These are phyloP conservation scores for Wakefieldia striispora DNA, from an alignment of 768 basidiomycete genomes.

Conservation along the genomic window DNA sequence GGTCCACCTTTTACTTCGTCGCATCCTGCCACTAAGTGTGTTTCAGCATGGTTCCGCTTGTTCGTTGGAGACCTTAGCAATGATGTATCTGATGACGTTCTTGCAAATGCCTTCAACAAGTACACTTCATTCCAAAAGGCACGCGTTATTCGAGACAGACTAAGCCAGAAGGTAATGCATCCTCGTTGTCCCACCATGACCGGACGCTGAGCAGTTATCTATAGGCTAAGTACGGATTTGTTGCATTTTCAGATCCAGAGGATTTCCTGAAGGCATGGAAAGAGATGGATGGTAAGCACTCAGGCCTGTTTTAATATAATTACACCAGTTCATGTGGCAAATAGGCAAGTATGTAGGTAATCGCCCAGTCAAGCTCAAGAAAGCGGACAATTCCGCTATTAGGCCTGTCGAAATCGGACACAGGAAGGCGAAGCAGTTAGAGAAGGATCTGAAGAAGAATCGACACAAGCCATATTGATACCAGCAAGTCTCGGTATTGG, in stretches of 20 bases:
- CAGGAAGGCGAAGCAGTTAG: conserved; percentile 86
- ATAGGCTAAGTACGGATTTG: conserved; percentile 92
- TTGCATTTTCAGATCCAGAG: conserved; percentile 97
- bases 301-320: neutral
- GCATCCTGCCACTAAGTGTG: conserved; percentile 1
- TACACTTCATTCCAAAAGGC: conserved; percentile 94
- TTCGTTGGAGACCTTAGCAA: conserved; percentile 98
- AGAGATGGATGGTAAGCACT: conserved; percentile 89
- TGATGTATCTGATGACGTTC: conserved; percentile 94
- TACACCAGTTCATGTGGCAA: conserved; percentile 3
- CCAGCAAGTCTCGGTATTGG: neutral
- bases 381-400: conserved; percentile 84
- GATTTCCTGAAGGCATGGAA: conserved; percentile 99
- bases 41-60: conserved; percentile 89
- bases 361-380: conserved; percentile 93
- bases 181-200: neutral
- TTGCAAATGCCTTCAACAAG: conserved; percentile 89
- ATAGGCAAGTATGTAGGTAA: conserved; percentile 98
- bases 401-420: conserved; percentile 92
- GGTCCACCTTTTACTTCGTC: conserved; percentile 29
- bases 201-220: conserved; percentile 4
- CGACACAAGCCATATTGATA: conserved; percentile 76
- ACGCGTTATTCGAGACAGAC: conserved; percentile 89
- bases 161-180: conserved; percentile 81
- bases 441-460: conserved; percentile 90